Conservation (phyloP, 768 basidiomycete genomes). For the Macrolepiota fuliginosa region DNA sequence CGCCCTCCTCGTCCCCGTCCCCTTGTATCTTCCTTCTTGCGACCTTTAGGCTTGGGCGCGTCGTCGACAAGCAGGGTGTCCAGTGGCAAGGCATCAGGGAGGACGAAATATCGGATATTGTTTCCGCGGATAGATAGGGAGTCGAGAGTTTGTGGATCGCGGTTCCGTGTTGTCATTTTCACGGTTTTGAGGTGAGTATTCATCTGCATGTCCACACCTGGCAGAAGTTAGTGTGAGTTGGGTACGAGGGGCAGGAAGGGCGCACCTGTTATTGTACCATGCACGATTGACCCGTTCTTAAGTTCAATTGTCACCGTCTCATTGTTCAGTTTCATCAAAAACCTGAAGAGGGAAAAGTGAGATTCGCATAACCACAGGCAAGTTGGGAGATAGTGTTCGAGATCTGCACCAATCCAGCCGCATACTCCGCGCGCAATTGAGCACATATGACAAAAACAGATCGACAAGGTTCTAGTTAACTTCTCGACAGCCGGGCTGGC, state of each 20-base stretch:
- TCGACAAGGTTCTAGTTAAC: slow-evolving; percentile 13
- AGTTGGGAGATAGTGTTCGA: slow-evolving; percentile 6
- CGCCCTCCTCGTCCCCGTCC: slow-evolving; percentile 60
- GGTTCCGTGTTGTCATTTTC: slow-evolving; percentile 92
- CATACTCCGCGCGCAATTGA: not conserved
- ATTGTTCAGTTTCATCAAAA: slow-evolving; percentile 99
- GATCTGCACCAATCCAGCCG: slow-evolving; percentile 4
- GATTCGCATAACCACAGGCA: slow-evolving; percentile 6
- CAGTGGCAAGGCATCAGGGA: slow-evolving; percentile 95
- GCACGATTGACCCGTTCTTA: slow-evolving; percentile 94
- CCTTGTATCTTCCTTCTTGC: slow-evolving; percentile 83
- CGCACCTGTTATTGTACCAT: slow-evolving; percentile 96
- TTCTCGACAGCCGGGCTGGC: slow-evolving; percentile 10
- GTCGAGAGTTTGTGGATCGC: slow-evolving; percentile 85
- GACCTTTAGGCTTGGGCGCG: slow-evolving; percentile 91
- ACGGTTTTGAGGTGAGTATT: slow-evolving; percentile 98
- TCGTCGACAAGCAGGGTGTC: slow-evolving; percentile 98
- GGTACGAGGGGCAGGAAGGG: slow-evolving; percentile 5
- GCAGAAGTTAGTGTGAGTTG: not conserved
- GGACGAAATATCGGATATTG: slow-evolving; percentile 93
- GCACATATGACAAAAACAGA: not conserved
- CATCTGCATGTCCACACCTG: slow-evolving; percentile 99
- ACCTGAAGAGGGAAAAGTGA: slow-evolving; percentile 45
- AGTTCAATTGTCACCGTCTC: slow-evolving; percentile 98
- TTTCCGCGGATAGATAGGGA: slow-evolving; percentile 93